Base-by-base conservation (phyloP, 1,284 basidiomycete genomes). In the Marasmius tenuissimus region DNA sequence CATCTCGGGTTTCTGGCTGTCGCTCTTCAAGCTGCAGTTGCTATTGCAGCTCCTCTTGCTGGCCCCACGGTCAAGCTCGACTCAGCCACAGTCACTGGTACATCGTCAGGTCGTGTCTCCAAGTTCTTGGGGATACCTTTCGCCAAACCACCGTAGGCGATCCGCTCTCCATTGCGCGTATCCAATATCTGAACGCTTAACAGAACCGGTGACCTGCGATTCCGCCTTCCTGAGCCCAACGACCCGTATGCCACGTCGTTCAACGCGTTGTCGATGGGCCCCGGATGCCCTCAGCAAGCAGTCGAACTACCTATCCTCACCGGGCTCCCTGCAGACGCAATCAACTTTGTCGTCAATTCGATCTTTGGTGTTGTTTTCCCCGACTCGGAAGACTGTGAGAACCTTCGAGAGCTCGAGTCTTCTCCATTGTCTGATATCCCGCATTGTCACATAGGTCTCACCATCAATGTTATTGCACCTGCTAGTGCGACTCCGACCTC, bases 101-200 rank as follows among this genome's bases (percentile, higher is more conserved):
- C 65, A 22, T 66, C 59, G 14, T 66, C 68, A 9, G 69, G 71
- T 0, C 50, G 59, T 2, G 69, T 78, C 0, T 68, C 71, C 16
- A 74, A 77, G 51, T 85, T 80, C 63, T 69, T 85, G 1, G 83
- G 84, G 0, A 83, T 86, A 37, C 84, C 84, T 0, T 87, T 80
- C 61, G 84, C 84, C 3, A 59, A 73, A 60, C 77, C 79, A 35
- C 79, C 80, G 78, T 80, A 61, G 63, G 71, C 64, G 9, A 4
- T 60, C 37, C 33, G 34, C n/a, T 55, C 20, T 16, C 35, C 9
- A 10, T n/a, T 18, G 39, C 14, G 74, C 73, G 67, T 73, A 58
- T 48, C 69, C 63, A 39, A 33, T 38, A 16, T 20, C 34, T 18
- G n/a, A 22, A 8, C 35, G n/a, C 14, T n/a, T 16, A 58, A 14